Percentiles rank a stretch among this genome's conserved stretches.
Conservation (phyloP, 1,139 yeast genomes). For the Taphrina communis region DNA sequence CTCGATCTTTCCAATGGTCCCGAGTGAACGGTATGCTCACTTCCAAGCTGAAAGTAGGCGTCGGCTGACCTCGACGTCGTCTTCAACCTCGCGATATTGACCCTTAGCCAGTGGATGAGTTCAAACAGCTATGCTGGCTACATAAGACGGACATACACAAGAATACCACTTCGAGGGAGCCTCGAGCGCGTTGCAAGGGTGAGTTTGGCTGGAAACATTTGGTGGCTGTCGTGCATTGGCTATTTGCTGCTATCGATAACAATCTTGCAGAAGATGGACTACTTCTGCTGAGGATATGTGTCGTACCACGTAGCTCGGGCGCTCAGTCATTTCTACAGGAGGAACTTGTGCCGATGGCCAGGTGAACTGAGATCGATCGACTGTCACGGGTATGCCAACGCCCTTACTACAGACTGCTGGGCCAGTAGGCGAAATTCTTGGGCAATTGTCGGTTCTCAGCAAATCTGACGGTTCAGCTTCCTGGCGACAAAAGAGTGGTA, state of each 20-base stretch:
- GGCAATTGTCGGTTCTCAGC: constrained; percentile 9
- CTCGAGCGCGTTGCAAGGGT: not conserved
- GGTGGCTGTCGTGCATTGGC: constrained; percentile 3
- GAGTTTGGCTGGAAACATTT: constrained; percentile 1
- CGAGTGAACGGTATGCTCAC: too few species aligned
- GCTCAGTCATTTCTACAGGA: too few species aligned
- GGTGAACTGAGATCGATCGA: too few species aligned
- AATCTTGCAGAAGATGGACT: not conserved
- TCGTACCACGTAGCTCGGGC: too few species aligned
- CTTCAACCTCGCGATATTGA: too few species aligned
- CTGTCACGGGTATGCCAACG: not conserved
- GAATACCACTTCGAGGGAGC: not conserved
- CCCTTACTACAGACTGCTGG: not conserved
- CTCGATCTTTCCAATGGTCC: too few species aligned
- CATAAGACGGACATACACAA: not conserved
- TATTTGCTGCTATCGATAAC: not conserved
- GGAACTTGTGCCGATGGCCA: too few species aligned
- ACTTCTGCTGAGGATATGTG: too few species aligned
- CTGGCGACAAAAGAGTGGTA: constrained; percentile 50
- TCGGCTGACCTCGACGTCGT: too few species aligned
- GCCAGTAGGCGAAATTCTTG: not conserved
- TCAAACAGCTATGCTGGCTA: not conserved
- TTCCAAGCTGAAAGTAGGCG: too few species aligned
- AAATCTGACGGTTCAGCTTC: constrained; percentile 38
- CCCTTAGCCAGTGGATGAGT: too few species aligned